Conservation (phyloP, 1,139 yeast genomes). For the Pichia norvegensis region DNA sequence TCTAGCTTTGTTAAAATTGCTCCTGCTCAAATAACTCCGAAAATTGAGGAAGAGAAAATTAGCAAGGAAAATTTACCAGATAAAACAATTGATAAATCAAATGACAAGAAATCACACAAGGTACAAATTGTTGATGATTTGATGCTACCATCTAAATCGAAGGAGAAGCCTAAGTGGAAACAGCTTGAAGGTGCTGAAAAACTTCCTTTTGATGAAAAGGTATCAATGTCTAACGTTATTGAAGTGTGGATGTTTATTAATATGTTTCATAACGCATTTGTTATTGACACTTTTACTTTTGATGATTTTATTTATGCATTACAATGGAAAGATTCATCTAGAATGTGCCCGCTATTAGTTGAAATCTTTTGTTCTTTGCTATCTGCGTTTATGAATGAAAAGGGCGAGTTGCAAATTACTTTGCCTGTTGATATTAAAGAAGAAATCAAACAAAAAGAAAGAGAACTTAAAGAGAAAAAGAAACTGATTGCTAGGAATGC, state of each 20-base stretch:
- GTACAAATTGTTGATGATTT: constrained; percentile 24
- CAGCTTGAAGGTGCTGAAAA: constrained; percentile 18
- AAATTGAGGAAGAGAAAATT: background rate
- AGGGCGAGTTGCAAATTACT: constrained; percentile 29
- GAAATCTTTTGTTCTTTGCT: constrained; percentile 67
- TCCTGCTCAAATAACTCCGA: constrained; percentile 14
- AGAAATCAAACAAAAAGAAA: constrained; percentile 18
- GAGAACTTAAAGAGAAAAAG: constrained; percentile 13
- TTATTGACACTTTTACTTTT: constrained; percentile 66
- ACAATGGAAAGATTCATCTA: constrained; percentile 44
- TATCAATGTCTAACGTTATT: constrained; percentile 37
- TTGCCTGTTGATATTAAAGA: constrained; percentile 25
- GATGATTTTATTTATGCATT: constrained; percentile 69
- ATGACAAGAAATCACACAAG: constrained; percentile 10
- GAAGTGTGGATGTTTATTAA: constrained; percentile 74
- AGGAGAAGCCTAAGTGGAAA: constrained; percentile 21
- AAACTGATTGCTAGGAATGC: constrained; percentile 20
- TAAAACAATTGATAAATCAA: constrained; percentile 1
- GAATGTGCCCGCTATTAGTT: constrained; percentile 50
- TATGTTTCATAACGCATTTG: constrained; percentile 55
- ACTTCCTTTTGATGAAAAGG: constrained; percentile 5
- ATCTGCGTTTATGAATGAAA: constrained; percentile 34
- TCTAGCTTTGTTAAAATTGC: constrained; percentile 17
- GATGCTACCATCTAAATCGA: constrained; percentile 20
- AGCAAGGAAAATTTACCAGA: constrained; percentile 1